Evolutionary conservation across 352 stramenopile species (phyloP), one percentile per base, ranked within the genome.

Genomic region (Elongisporangium undulatum): DNA sequence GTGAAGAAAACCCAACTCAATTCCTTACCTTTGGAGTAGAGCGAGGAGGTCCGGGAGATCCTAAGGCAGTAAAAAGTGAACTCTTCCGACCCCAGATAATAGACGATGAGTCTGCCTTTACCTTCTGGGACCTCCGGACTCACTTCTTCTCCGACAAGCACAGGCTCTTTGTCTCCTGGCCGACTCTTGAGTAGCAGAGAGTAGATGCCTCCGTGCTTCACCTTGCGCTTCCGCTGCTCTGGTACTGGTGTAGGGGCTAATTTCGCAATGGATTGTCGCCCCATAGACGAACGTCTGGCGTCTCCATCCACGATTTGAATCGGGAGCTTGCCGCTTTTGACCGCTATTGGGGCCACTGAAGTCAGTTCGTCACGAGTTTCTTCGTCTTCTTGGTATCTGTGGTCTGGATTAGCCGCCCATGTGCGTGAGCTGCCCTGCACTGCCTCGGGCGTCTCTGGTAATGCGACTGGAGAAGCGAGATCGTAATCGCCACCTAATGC

Each of bases 161-260:
- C 58, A 1, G 82, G 70, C 41, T 85, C 76, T 34, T 85, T 66
- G 55, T 80, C 74, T 16, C 58, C 52, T 15, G 66, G 50, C 56
- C 70, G 72, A 59, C 87, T 85, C 66, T 89, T 87, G 21, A 93
- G 66, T 48, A 93, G 56, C 39, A 93, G 59, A 49, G 84, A 85
- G 63, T 93, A 93, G 52, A 93, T 90, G 2, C 84, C 84, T 13
- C 84, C 84, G 49, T 93, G 84, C 16, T 82, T 87, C 21, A 75
- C 61, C 56, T 92, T 90, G 13, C 63, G 59, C 59, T 80, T 77
- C 5, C 70, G n/a, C n/a, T n/a, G 59, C 26, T 81, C 75, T 1
- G 71, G 57, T 20, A 53, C 34, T 23, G 48, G 34, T 29, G 45
- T 41, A 9, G 29, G 8, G 29, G 9, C 29, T 41, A 9, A 13